phyloP scores from a whole-genome alignment of 2,329 filamentous ascomycete species.

The Seiridium unicorne region DNA sequence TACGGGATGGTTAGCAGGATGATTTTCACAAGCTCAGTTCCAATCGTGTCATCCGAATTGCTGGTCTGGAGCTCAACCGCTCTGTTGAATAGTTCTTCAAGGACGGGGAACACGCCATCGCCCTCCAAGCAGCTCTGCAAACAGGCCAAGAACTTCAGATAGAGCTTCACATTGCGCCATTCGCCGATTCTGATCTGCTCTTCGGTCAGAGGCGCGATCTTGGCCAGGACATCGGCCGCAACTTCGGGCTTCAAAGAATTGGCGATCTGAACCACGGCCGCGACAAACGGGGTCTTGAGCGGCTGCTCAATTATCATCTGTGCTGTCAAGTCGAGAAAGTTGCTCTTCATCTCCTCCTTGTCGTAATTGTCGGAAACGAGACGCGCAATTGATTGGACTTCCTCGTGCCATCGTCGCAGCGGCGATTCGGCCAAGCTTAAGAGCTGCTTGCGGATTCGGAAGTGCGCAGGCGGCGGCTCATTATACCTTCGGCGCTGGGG shows the following conservation, averaged over 20 bases:
- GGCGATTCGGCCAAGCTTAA: conserved; percentile 80
- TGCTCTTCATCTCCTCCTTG: conserved; percentile 72
- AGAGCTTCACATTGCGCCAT: conserved; percentile 89
- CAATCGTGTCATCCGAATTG: conserved; percentile 81
- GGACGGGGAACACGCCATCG: conserved; percentile 78
- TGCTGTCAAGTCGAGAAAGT: conserved; percentile 70
- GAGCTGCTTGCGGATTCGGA: conserved; percentile 75
- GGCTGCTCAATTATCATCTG: conserved; percentile 87
- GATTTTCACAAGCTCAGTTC: conserved; percentile 91
- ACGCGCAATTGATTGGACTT: conserved; percentile 72
- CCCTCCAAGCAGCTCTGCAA: conserved; percentile 77
- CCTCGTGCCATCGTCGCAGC: conserved; percentile 74
- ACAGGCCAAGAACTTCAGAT: conserved; percentile 85
- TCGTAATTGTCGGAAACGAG: conserved; percentile 80
- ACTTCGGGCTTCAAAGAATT: conserved; percentile 79
- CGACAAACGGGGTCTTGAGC: conserved; percentile 94
- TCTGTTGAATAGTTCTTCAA: conserved; percentile 87
- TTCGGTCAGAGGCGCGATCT: conserved; percentile 61
- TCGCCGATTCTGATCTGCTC: conserved; percentile 67
- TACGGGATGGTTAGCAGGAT: conserved; percentile 95
- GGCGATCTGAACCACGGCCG: conserved; percentile 75
- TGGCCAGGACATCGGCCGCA: conserved; percentile 66
- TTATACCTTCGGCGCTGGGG: conserved; percentile 74
- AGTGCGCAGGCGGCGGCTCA: conserved; percentile 54
- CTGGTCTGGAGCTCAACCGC: conserved; percentile 93